These are phyloP conservation scores for Wickerhamomyces canadensis DNA, from an alignment of 805 yeast genomes.

Conservation along the genomic window DNA sequence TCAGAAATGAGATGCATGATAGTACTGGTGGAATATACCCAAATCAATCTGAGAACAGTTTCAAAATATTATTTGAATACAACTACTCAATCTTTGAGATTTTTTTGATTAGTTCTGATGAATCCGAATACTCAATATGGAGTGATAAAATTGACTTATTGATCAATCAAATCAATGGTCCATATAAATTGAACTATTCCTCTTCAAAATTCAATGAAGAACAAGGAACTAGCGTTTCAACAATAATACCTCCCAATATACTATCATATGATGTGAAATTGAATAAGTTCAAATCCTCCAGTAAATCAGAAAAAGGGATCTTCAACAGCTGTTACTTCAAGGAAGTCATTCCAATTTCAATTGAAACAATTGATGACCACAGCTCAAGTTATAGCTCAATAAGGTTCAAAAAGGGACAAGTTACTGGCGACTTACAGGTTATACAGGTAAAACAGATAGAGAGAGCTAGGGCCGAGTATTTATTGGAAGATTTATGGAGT, in stretches of 20 bases:
- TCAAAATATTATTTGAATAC: constrained; percentile 45
- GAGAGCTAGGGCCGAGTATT: constrained; percentile 22
- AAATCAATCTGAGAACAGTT: constrained; percentile 21
- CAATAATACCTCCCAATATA: constrained; percentile 15
- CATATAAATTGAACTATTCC: constrained; percentile 27
- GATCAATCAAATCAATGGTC: constrained; percentile 27
- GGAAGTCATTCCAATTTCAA: constrained; percentile 19
- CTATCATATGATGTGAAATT: constrained; percentile 20
- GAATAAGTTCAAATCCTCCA: constrained; percentile 7
- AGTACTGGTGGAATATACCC: constrained; percentile 28
- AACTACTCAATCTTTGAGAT: constrained; percentile 39
- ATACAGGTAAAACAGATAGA: constrained; percentile 15
- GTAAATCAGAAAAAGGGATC: constrained; percentile 4
- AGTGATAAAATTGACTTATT: constrained; percentile 26
- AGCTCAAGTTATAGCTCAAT: constrained; percentile 6
- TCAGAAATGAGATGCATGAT: constrained; percentile 25
- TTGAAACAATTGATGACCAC: constrained; percentile 6
- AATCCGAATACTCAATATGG: constrained; percentile 39
- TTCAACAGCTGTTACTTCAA: constrained; percentile 22
- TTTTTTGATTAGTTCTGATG: constrained; percentile 28
- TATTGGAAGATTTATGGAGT: constrained; percentile 29
- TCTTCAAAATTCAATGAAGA: constrained; percentile 19
- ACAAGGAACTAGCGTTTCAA: constrained; percentile 17
- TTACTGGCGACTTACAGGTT: neutral
- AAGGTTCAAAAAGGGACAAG: constrained; percentile 1